Base-by-base conservation (phyloP, 371 early-diverging fungal genomes). In the Chytridiales sp. region DNA sequence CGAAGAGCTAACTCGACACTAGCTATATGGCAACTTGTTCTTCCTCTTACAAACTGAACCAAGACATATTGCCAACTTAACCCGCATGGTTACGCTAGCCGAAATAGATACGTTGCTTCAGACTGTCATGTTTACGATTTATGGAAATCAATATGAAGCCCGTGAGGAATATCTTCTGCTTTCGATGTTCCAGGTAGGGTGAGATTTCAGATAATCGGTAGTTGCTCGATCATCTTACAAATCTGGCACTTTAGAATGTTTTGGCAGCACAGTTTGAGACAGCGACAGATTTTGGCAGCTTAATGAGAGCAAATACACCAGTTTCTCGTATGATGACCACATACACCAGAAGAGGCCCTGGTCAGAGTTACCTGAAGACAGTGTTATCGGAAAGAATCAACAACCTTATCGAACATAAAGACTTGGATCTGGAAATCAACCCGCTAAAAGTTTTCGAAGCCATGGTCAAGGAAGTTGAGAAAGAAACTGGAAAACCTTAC, bases 261-360 rank as follows among this genome's bases (percentile, higher is more conserved):
- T 73, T 96, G 36, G 85, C 92, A 2, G 86, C 87, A 4, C 92
- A 96, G 70, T 93, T 96, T 68, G 94, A 93, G 59, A 81, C 86
- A 15, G 85, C 93, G 0, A 85, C 86, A 5, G 94, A 94, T 60
- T 94, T 93, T 61, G 86, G 88, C 38, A 88, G 86, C 17, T 75
- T 94, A 15, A 75, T 96, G 58, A 87, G 97, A 26, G 94, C 94
- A 44, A 96, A 96, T 70, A 94, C 94, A 6, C 94, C 97, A 0
- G 92, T 93, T 3, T 94, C 94, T 2, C 86, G 95, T 29, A 93
- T 95, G 92, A 89, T 96, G 89, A 94, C 93, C 31, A 93, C 95
- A 2, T 96, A 95, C 69, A 94, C 95, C 1, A 42, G 70, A 55
- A 87, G 97, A 48, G 93, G 94, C 3, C 92, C 92, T 22, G 95